Conservation (phyloP, 2,329 filamentous ascomycete genomes). For the Claviceps africana region DNA sequence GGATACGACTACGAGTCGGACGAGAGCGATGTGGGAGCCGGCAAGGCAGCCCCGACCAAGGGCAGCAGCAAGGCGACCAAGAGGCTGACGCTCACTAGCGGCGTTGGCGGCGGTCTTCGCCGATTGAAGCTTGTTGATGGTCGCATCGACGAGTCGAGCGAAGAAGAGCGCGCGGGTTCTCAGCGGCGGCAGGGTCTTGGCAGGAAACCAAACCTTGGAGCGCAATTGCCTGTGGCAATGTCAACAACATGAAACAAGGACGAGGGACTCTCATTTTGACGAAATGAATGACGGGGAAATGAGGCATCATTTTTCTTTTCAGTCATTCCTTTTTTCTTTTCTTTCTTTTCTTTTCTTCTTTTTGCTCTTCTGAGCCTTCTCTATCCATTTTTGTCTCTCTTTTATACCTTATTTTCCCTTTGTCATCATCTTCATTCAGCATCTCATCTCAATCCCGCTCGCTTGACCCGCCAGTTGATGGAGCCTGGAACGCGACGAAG, state of each 20-base stretch:
- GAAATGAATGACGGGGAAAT: background rate
- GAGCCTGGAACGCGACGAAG: no score
- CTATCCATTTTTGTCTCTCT: no score
- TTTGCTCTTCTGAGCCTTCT: background rate
- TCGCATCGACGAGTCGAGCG: slow-evolving; percentile 5
- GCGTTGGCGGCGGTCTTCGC: slow-evolving; percentile 4
- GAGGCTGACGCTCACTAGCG: slow-evolving; percentile 5
- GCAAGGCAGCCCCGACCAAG: background rate
- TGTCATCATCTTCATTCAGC: no score
- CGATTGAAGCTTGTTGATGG: slow-evolving; percentile 6
- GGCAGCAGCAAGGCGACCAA: slow-evolving; percentile 1
- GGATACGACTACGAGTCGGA: slow-evolving; percentile 14
- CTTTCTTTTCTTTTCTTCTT: background rate
- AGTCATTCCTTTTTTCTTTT: background rate
- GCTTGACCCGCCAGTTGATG: no score
- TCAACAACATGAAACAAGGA: background rate
- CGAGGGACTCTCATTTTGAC: background rate
- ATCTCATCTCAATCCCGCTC: no score
- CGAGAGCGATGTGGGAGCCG: slow-evolving; percentile 2
- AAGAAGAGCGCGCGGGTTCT: slow-evolving; percentile 2
- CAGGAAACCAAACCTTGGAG: background rate
- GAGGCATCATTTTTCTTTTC: background rate
- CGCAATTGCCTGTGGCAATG: background rate
- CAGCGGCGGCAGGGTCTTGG: background rate
- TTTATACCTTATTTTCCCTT: no score